Percentiles rank a stretch among this genome's conserved stretches.
phyloP scores from a whole-genome alignment of 331 rosid species.

The Malus hybrid region DNA sequence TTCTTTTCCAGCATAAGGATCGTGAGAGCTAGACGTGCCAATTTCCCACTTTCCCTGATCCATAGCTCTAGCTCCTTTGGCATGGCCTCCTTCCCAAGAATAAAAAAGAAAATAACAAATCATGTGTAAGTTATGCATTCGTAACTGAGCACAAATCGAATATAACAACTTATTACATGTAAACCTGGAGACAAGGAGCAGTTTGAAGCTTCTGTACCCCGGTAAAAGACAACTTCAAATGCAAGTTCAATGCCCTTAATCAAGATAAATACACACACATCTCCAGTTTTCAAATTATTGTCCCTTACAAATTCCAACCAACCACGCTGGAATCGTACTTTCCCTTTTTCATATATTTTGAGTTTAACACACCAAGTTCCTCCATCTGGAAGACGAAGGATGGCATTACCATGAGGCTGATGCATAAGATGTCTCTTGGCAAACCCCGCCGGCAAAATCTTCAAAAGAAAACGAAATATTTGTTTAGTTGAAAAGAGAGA shows the following conservation, averaged over 20 bases:
- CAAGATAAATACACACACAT: neutral
- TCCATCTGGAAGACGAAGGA: neutral
- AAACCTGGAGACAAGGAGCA: neutral
- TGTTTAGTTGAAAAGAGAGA: neutral
- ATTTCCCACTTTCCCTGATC: neutral
- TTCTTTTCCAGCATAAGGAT: neutral
- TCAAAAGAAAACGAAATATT: neutral
- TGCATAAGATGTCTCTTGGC: neutral
- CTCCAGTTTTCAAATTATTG: neutral
- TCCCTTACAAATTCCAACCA: constrained; percentile 27
- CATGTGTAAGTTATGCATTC: neutral
- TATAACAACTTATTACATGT: neutral
- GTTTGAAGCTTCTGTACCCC: neutral
- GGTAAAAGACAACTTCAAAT: constrained; percentile 1
- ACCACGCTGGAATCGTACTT: constrained; percentile 3
- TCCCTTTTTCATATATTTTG: neutral
- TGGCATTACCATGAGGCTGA: neutral
- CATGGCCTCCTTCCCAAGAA: neutral
- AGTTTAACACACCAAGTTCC: constrained; percentile 10
- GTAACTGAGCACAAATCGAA: neutral
- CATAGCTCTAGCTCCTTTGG: too few species aligned
- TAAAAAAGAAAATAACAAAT: neutral
- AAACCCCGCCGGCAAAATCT: neutral
- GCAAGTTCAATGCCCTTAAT: neutral
- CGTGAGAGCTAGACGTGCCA: neutral